Base-by-base conservation (phyloP, 257 asterid genomes). In the Lycium ferocissimum region DNA sequence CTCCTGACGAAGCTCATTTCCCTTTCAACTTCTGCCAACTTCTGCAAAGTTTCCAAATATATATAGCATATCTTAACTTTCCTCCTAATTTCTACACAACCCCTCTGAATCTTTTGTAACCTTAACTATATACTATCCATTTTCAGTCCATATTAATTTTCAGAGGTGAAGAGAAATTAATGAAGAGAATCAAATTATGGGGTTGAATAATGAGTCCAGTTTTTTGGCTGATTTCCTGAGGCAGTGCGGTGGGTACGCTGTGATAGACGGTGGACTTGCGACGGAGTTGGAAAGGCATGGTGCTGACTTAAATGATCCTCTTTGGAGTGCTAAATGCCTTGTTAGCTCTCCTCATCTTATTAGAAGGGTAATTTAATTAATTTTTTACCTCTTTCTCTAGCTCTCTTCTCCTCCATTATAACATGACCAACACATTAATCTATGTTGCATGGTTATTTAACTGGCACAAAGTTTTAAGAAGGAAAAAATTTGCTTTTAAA, bases 271-370 rank as follows among this genome's bases (percentile, higher is more conserved):
- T 76, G 98, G 98, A 7, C 93, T 95, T 20, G 98, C 98, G 76
- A 94, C 98, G 86, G 97, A 95, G 91, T 94, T 95, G 70, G 97
- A 95, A 88, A 91, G 95, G 59, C 94, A 91, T 84, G 98, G 98
- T 17, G 96, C 97, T 45, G 88, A 94, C 91, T 95, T 95, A 72
- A 92, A 95, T 86, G 97, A 95, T 85, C 95, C 98, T 70, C 96
- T 95, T 4, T 95, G 98, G 98, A 95, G 98, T 86, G 98, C 98
- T 79, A 94, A 93, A 88, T 95, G 98, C 84, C 93, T 95, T 83
- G 92, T 93, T 79, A 92, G 88, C n/a, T 93, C 96, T 54, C 93
- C 98, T 80, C 97, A 95, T 84, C 98, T 94, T 81, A 89, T 95
- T 79, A 95, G 97, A 63, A 38, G 88, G 85, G 98, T 95, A 76